Conservation (phyloP, 2,329 filamentous ascomycete genomes). For the Stachybotrys chlorohalonatus region DNA sequence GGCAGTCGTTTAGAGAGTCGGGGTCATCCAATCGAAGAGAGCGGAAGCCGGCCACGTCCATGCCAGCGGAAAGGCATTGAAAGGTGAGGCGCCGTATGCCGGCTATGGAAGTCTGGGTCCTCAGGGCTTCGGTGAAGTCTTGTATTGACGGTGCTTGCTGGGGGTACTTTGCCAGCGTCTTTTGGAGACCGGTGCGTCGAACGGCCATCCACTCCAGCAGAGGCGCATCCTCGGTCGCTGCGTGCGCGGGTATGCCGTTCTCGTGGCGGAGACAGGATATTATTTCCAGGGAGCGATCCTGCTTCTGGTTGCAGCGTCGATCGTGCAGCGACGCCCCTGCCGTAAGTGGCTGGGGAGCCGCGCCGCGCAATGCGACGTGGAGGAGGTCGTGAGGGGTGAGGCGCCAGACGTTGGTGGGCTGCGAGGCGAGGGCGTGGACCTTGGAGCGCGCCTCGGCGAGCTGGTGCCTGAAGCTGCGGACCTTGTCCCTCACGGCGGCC, state of each 20-base stretch:
- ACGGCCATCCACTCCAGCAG: slow-evolving; percentile 27
- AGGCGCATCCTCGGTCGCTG: slow-evolving; percentile 15
- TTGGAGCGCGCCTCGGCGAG: slow-evolving; percentile 15
- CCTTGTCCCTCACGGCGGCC: slow-evolving; percentile 12
- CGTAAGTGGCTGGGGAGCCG: background rate
- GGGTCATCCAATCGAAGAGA: background rate
- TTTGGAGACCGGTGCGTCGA: slow-evolving; percentile 10
- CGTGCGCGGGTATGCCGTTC: slow-evolving; percentile 21
- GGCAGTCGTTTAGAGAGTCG: background rate
- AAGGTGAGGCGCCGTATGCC: slow-evolving; percentile 21
- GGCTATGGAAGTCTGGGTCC: slow-evolving; percentile 13
- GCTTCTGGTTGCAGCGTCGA: background rate
- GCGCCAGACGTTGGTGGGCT: slow-evolving; percentile 23
- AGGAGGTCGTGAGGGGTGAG: slow-evolving; percentile 35
- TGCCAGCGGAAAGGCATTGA: slow-evolving; percentile 13
- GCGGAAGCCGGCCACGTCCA: slow-evolving; percentile 10
- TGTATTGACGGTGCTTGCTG: slow-evolving; percentile 1
- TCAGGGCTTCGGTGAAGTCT: slow-evolving; percentile 11
- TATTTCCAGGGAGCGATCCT: background rate
- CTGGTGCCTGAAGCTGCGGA: slow-evolving; percentile 19
- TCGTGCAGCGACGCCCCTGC: background rate
- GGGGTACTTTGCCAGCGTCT: slow-evolving; percentile 2
- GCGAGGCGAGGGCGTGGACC: slow-evolving; percentile 12
- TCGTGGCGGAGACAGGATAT: slow-evolving; percentile 6
- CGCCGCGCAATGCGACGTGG: background rate